Evolutionary conservation across 1,284 basidiomycete genomes (phyloP), one percentile per base, ranked within the genome.

Genomic region (Salmacisia buchloeana): DNA sequence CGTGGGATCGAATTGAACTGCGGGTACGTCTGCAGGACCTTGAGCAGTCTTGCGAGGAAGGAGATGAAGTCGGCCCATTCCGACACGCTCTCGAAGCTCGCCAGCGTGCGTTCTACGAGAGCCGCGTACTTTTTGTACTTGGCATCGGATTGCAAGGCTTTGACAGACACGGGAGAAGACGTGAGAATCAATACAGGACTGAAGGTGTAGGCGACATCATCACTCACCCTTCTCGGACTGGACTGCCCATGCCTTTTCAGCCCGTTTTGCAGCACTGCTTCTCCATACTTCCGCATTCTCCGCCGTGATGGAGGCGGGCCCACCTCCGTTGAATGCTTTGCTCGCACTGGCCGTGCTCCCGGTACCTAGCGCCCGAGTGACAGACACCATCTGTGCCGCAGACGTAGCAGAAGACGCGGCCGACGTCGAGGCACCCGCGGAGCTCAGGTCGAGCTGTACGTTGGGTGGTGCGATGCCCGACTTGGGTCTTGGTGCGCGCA

Each of bases 61-160:
- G 94, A 90, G 78, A 97, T 97, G 80, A 94, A 98, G 83, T 99
- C 96, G 64, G 96, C 94, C 96, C 96, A 99, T 83, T 99, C 96
- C 67, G 94, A 91, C 66, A 97, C 92, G 77, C 87, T 91, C 79
- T 97, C 94, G 75, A 99, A 98, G 1, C 91, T 89, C 69, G 88
- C 89, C 31, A 99, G 84, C 69, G 90, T 91, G 80, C 89, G 89
- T 79, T 98, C 96, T 60, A 99, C 89, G 72, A 91, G 88, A 60
- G 88, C 86, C 0, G 88, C 85, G 81, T 94, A 97, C 82, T 97
- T 97, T 84, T 91, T 92, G 83, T 89, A 98, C 80, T 94, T 94
- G n/a, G 90, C 88, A 81, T 98, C 94, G 21, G 70, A 65, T 33
- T 72, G 68, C 36, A 80, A 66, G 2, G 77, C 69, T 70, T 43